These are phyloP conservation scores for Calocybe cyanea DNA, from an alignment of 768 basidiomycete genomes.

Conservation along the genomic window DNA sequence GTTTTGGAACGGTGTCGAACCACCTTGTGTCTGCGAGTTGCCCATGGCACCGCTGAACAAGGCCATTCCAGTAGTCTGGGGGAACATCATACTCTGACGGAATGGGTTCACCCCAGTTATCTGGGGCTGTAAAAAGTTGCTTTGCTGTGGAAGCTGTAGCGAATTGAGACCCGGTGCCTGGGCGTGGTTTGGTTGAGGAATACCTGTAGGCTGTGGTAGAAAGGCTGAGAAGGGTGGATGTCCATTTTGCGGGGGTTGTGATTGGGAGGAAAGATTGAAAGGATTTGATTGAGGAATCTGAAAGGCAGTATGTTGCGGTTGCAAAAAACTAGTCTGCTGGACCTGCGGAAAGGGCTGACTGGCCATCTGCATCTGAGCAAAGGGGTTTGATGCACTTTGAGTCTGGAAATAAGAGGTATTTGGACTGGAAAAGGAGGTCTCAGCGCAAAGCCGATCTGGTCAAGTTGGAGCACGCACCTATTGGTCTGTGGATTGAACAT, in stretches of 20 bases:
- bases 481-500: conserved; percentile 64
- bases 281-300: conserved; percentile 41
- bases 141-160: conserved; percentile 23
- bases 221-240: conserved; percentile 55
- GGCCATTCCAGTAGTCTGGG: conserved; percentile 59
- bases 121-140: conserved; percentile 49
- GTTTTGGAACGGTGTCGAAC: conserved; percentile 15
- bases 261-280: conserved; percentile 34
- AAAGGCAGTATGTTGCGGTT: conserved; percentile 43
- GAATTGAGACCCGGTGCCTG: conserved; percentile 28
- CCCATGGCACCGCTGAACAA: conserved; percentile 32
- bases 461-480: conserved; percentile 33
- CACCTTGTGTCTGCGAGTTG: conserved; percentile 15
- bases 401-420: conserved; percentile 51
- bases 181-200: conserved; percentile 28
- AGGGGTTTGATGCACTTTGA: conserved; percentile 71
- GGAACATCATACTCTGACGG: conserved; percentile 70
- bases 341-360: conserved; percentile 43
- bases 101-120: conserved; percentile 77
- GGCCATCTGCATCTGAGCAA: conserved; percentile 57
- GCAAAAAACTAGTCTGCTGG: conserved; percentile 58
- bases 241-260: conserved; percentile 34
- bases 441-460: background rate
- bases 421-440: conserved; percentile 31
- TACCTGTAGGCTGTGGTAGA: conserved; percentile 51